Evolutionary conservation across 768 basidiomycete species (phyloP).

Genomic region (Lanmaoa pseudosensibilis): DNA sequence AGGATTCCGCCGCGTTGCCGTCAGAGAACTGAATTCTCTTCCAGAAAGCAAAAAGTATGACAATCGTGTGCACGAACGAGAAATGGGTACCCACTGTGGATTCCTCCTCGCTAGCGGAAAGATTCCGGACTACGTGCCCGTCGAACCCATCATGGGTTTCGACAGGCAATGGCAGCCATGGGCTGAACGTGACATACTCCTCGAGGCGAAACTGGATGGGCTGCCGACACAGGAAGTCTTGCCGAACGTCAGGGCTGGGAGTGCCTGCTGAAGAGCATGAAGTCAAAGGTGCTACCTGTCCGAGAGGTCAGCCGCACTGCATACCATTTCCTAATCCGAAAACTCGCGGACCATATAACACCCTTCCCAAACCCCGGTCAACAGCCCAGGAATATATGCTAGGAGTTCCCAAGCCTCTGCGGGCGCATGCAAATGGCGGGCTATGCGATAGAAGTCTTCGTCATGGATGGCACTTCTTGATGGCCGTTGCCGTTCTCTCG

Average conservation of each 20-base stretch:
- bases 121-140: conserved; percentile 22
- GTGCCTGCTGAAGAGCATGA: conserved; percentile 14
- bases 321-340: conserved; percentile 15
- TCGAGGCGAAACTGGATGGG: conserved; percentile 51
- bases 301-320: conserved; percentile 15
- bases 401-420: conserved; percentile 27
- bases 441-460: conserved; percentile 40
- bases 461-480: conserved; percentile 36
- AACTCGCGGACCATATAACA: conserved; percentile 49
- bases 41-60: conserved; percentile 16
- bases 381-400: conserved; percentile 42
- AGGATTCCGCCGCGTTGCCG: conserved; percentile 23
- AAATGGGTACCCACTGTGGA: conserved; percentile 25
- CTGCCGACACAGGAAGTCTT: conserved; percentile 44
- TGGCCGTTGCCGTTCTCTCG: conserved; percentile 33
- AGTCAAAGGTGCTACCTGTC: conserved; percentile 31
- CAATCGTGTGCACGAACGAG: conserved; percentile 15
- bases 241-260: conserved; percentile 8
- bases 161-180: conserved; percentile 36
- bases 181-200: conserved; percentile 45
- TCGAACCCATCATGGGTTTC: conserved; percentile 22
- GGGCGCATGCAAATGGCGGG: conserved; percentile 14
- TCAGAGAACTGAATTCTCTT: conserved; percentile 30
- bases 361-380: conserved; percentile 63
- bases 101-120: conserved; percentile 22